Evolutionary conservation across 768 basidiomycete genomes (phyloP), one percentile per base, ranked within the genome.

Genomic region (Naganishia vaughanmartiniae): DNA sequence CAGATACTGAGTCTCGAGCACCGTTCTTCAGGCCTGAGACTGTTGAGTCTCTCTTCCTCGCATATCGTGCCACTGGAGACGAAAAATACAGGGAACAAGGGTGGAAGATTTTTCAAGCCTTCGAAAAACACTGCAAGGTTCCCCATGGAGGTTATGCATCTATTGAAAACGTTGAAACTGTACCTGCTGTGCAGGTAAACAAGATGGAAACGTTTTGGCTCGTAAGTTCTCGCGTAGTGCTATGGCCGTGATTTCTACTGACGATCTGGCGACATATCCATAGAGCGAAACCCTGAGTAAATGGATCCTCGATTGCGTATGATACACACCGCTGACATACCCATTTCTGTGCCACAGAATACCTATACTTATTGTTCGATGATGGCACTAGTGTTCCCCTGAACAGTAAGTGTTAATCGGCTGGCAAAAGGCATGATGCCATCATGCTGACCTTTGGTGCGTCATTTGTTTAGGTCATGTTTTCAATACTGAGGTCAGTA

Each of bases 121-220:
- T 97, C 69, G 87, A 93, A 75, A 86, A 86, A 78, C 88, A 95
- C 77, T 93, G 91, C 76, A 84, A 85, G 57, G 83, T 93, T 26
- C 82, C 85, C n/a, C 84, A 84, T 0, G 94, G 93, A 24, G 94
- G 93, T 11, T 97, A 90, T 76, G 90, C 90, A 21, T 87, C 87
- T 42, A 85, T 97, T 55, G 80, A 89, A 70, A 91, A 96, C 76
- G 94, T 97, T 12, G 91, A 95, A 79, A 85, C 87, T 71, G 83
- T 88, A 12, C 88, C 89, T 0, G 86, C 84, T 1, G 66, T 68
- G 17, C 83, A 83, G 76, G 89, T 92, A 73, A 92, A 97, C 81
- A 89, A 90, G 80, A 95, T 96, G 93, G 93, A 97, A 83, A 93
- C 93, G 15, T 96, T 94, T 83, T 86, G 93, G 81, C 84, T 96